Conservation (phyloP, 352 stramenopile species). For the Phytopythium cucurbitacearum region DNA sequence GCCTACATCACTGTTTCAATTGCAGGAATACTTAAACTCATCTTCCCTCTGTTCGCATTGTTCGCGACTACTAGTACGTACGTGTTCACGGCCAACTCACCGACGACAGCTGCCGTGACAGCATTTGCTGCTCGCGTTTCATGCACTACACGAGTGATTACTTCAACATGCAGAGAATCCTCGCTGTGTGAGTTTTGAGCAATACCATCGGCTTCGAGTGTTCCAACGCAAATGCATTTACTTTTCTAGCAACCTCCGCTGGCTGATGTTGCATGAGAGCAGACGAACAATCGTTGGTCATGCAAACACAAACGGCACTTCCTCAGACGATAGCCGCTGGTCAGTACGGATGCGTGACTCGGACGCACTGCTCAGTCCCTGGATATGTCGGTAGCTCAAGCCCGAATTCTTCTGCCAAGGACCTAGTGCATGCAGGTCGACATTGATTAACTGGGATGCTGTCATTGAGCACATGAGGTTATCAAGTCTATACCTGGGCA, state of each 20-base stretch:
- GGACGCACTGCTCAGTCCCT: constrained; percentile 59
- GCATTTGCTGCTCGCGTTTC: constrained; percentile 71
- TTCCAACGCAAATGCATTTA: too few species aligned
- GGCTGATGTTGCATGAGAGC: too few species aligned
- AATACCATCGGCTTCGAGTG: too few species aligned
- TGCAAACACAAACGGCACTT: too few species aligned
- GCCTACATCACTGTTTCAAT: too few species aligned
- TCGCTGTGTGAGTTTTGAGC: constrained; percentile 40
- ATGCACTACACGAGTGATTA: constrained; percentile 88
- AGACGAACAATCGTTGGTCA: too few species aligned
- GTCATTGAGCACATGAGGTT: background rate
- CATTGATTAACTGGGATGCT: background rate
- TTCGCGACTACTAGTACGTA: too few species aligned
- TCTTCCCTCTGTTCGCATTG: too few species aligned
- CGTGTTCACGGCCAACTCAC: constrained; percentile 8
- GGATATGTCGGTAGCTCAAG: constrained; percentile 60
- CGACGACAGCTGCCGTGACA: constrained; percentile 9
- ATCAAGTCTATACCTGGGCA: constrained; percentile 77
- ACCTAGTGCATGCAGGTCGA: constrained; percentile 16
- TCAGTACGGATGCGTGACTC: constrained; percentile 33
- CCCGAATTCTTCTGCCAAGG: constrained; percentile 54
- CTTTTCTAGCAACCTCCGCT: too few species aligned
- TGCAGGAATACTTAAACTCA: too few species aligned
- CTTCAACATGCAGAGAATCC: constrained; percentile 76
- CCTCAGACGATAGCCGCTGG: background rate